These are phyloP conservation scores for Lachnellula arida DNA, from an alignment of 2,329 filamentous ascomycete species.

Conservation along the genomic window DNA sequence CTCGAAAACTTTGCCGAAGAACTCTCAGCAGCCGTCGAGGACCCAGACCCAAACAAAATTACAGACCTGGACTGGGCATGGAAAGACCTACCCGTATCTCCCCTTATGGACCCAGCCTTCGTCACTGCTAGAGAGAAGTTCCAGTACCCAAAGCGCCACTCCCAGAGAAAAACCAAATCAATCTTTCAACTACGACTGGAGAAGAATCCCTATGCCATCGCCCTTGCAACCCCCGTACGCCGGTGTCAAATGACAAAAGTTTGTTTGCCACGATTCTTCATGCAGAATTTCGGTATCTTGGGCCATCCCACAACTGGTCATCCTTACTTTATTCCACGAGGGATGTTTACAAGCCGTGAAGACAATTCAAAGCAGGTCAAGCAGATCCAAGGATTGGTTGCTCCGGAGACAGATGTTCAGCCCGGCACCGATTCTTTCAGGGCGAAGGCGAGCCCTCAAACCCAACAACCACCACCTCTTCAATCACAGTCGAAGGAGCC, in stretches of 20 bases:
- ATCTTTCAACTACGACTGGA: slow-evolving; percentile 52
- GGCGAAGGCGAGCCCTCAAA: not conserved
- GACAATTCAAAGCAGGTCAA: not conserved
- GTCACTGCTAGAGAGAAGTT: slow-evolving; percentile 32
- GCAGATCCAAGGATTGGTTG: not conserved
- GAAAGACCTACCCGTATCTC: slow-evolving; percentile 41
- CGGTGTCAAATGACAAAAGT: slow-evolving; percentile 46
- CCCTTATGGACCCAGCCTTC: slow-evolving; percentile 42
- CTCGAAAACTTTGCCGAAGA: not conserved
- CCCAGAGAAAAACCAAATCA: slow-evolving; percentile 35
- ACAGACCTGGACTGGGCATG: not conserved
- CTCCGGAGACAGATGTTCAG: not conserved
- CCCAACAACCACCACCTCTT: not conserved
- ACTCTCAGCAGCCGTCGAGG: not conserved
- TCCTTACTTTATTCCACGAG: slow-evolving; percentile 52
- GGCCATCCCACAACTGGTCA: slow-evolving; percentile 47
- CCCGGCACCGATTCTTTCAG: not conserved
- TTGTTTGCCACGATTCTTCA: slow-evolving; percentile 54
- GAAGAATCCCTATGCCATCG: slow-evolving; percentile 60
- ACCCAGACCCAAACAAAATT: not conserved
- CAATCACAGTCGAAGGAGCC: not conserved
- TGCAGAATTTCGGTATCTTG: slow-evolving; percentile 56
- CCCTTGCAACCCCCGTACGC: slow-evolving; percentile 57
- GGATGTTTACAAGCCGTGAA: slow-evolving; percentile 25
- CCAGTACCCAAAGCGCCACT: slow-evolving; percentile 16